Evolutionary conservation across 129 eudicot species (phyloP), one percentile per base, ranked within the genome.

Genomic region (Flaveria trinervia): DNA sequence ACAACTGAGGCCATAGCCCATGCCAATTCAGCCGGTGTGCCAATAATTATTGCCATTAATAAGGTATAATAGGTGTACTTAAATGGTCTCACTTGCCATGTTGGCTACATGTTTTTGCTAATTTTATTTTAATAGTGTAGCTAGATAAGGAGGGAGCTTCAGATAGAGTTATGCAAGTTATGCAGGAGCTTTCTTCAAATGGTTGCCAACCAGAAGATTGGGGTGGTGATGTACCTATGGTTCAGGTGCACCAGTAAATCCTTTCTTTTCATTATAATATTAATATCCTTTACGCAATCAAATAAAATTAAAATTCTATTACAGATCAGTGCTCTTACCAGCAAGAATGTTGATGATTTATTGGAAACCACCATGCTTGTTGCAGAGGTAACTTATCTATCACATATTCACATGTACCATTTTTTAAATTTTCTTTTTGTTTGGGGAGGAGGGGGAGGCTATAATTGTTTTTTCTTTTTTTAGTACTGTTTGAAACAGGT

Each of bases 151-250:
- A 91, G 79, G 97, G 97, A 77, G 97, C 99, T 70, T 83, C 94
- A 7, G 99, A 94, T 25, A 82, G 90, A 81, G 96, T 94, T 16
- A 85, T 94, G 88, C 94, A 87, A 81, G 99, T 94, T 39, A 85
- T 94, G 91, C 97, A 91, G 81, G 99, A 94, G 77, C 97, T 94
- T 83, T 87, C 99, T 25, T 70, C 88, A 41, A 79, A 89, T 78
- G 97, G 99, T 59, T 77, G 90, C 64, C 89, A 89, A 83, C 90
- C 99, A 28, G 99, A 91, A 89, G 96, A 94, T 15, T 94, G 97
- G 97, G 99, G 99, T 64, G 97, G 99, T 83, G 99, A 94, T 60
- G 83, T 76, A 30, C 94, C 97, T 71, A 91, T 91, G 99, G 90
- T 94, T 83, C 90, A 89, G 97, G 98, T 94, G 69, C 68, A 12